Base-by-base conservation (phyloP, 2,329 filamentous ascomycete species). In the Aspergillus oerlinghausenensis region DNA sequence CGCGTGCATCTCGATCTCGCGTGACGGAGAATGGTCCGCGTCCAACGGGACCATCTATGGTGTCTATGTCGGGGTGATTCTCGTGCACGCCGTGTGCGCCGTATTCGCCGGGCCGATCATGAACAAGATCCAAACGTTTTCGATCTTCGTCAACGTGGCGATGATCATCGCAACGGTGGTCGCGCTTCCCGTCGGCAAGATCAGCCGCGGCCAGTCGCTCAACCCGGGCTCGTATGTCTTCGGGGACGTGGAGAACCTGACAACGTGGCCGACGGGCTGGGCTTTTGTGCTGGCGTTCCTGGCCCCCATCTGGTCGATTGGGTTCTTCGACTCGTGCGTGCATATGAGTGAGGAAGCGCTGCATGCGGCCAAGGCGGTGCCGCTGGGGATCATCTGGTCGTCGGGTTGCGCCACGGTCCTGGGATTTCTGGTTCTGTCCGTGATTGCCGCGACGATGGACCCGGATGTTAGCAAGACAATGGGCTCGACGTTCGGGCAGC, bases 281-380 rank as follows among this genome's bases (percentile, higher is more conserved):
- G 73, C 80, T 0, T 86, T 86, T 61, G 84, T 87, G 73, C 70
- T 86, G 1, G 73, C 81, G 0, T 86, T 83, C 82, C 73, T 87
- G 21, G 78, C 76, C 29, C 84, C 84, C 0, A 86, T 87, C 58
- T 87, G 84, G 84, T 84, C 82, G 0, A 75, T 74, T 48, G 74
- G 73, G 0, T 78, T 75, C 1, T 85, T 85, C 59, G 82, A 85
- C 63, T 79, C 77, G 1, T 84, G 82, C 54, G 81, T 82, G 7
- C 81, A 85, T 61, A 84, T 86, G 76, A 80, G 78, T 45, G 84
- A 86, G 67, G 84, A 86, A 66, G 83, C 84, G 0, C 72, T 79
- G 47, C 84, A 87, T 68, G 84, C 84, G 1, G 79, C 81, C 3
- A 81, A 78, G 53, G 82, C 83, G 1, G 83, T 85, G 1, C 84